phyloP scores from a whole-genome alignment of 2,329 filamentous ascomycete genomes.

The Bretziella fagacearum region DNA sequence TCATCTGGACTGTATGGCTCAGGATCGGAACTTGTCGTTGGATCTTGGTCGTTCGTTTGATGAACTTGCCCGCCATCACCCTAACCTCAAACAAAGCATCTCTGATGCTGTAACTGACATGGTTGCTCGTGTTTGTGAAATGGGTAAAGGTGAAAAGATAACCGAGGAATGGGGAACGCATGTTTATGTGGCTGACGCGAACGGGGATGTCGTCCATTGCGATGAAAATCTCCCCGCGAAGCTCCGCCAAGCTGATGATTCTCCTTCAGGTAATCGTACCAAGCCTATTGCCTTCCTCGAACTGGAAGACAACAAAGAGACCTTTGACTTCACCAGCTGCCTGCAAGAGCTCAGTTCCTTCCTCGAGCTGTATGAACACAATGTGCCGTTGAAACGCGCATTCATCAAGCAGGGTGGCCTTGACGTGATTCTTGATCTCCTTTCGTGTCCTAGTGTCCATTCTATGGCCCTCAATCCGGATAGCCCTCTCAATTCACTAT shows the following conservation, averaged over 20 bases:
- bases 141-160: conserved; percentile 55
- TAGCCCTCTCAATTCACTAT: conserved; percentile 12
- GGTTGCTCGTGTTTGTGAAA: conserved; percentile 61
- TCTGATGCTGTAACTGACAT: conserved; percentile 76
- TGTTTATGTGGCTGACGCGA: conserved; percentile 45
- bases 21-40: conserved; percentile 50
- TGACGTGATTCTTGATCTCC: conserved; percentile 69
- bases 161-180: conserved; percentile 61
- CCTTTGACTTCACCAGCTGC: conserved; percentile 11
- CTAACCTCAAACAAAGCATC: conserved; percentile 61
- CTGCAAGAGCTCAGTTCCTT: conserved; percentile 46
- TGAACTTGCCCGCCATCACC: conserved; percentile 87
- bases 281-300: conserved; percentile 4
- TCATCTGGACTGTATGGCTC: conserved; percentile 71
- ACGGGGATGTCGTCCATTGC: conserved; percentile 36
- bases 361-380: conserved; percentile 55
- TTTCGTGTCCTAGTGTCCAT: conserved; percentile 64
- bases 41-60: conserved; percentile 76
- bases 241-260: conserved; percentile 16
- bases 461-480: conserved; percentile 38
- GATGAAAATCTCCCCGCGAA: conserved; percentile 25
- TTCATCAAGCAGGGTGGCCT: conserved; percentile 69
- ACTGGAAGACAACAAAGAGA: background rate
- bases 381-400: conserved; percentile 50
- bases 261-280: conserved; percentile 2